Conservation (phyloP, 2,329 filamentous ascomycete genomes). For the Sclerotiophoma versabilis region DNA sequence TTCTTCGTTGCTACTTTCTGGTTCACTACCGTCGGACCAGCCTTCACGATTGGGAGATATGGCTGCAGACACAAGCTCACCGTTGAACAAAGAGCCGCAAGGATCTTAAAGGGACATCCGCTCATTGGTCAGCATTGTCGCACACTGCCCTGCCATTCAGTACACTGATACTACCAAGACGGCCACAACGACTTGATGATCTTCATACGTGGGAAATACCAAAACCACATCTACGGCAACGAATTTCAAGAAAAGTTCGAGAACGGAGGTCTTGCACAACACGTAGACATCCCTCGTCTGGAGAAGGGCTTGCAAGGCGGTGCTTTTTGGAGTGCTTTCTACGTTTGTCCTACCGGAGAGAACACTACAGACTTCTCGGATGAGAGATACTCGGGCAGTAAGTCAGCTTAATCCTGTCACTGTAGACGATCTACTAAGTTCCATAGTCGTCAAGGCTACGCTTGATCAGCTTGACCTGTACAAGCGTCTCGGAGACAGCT, state of each 20-base stretch:
- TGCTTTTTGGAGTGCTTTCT: constrained; percentile 92
- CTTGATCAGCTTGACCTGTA: constrained; percentile 79
- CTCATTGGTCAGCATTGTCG: constrained; percentile 48
- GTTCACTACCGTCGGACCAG: constrained; percentile 5
- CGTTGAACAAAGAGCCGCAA: constrained; percentile 42
- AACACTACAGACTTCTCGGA: constrained; percentile 78
- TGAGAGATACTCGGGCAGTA: constrained; percentile 72
- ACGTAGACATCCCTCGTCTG: constrained; percentile 83
- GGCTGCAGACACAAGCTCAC: constrained; percentile 21
- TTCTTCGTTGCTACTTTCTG: constrained; percentile 15
- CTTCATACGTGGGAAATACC: constrained; percentile 68
- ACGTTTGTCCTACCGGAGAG: constrained; percentile 68
- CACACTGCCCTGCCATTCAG: neutral
- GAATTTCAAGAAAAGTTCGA: constrained; percentile 79
- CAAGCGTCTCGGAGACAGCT: constrained; percentile 67
- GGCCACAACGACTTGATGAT: constrained; percentile 90
- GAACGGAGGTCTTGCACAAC: constrained; percentile 69
- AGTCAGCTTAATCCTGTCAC: constrained; percentile 30
- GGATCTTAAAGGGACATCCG: constrained; percentile 48
- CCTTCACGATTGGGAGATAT: constrained; percentile 2
- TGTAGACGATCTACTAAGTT: too few relatives aligned
- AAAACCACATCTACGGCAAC: constrained; percentile 76
- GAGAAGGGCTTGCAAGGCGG: constrained; percentile 76
- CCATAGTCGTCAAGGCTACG: constrained; percentile 68
- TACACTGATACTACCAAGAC: constrained; percentile 61